Conservation (phyloP, 177 flowering plant genomes). For the Telopea speciosissima region DNA sequence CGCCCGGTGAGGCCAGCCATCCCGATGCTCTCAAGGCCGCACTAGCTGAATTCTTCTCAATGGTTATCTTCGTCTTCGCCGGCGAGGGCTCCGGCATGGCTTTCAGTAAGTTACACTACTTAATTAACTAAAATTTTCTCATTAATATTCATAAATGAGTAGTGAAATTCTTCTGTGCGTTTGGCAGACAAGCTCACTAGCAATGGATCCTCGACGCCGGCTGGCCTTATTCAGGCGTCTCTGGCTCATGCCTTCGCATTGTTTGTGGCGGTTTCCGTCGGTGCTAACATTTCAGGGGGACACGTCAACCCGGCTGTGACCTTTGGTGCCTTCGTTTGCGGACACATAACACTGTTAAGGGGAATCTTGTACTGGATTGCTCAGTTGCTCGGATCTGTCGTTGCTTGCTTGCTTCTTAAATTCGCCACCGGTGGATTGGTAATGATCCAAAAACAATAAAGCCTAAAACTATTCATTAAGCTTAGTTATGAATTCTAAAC, state of each 20-base stretch:
- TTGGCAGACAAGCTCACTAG: slow-evolving; percentile 47
- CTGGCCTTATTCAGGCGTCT: slow-evolving; percentile 50
- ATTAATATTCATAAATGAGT: too few species aligned
- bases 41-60: slow-evolving; percentile 61
- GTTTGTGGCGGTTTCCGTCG: slow-evolving; percentile 63
- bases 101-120: slow-evolving; percentile 35
- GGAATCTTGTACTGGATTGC: slow-evolving; percentile 56
- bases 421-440: slow-evolving; percentile 67
- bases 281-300: slow-evolving; percentile 76
- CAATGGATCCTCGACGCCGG: slow-evolving; percentile 44
- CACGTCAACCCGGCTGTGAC: slow-evolving; percentile 81
- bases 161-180: too few species aligned
- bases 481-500: too few species aligned
- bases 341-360: slow-evolving; percentile 49
- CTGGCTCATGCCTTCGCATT: slow-evolving; percentile 62
- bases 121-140: too few species aligned
- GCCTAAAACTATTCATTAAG: too few species aligned
- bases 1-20: slow-evolving; percentile 32
- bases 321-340: slow-evolving; percentile 63
- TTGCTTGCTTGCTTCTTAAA: slow-evolving; percentile 67
- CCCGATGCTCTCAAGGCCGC: slow-evolving; percentile 51
- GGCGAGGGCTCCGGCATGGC: slow-evolving; percentile 77
- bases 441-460: slow-evolving; percentile 4
- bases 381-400: slow-evolving; percentile 51
- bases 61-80: slow-evolving; percentile 61